Conservation (phyloP, 805 yeast genomes). For the Maudiozyma turicensis region DNA sequence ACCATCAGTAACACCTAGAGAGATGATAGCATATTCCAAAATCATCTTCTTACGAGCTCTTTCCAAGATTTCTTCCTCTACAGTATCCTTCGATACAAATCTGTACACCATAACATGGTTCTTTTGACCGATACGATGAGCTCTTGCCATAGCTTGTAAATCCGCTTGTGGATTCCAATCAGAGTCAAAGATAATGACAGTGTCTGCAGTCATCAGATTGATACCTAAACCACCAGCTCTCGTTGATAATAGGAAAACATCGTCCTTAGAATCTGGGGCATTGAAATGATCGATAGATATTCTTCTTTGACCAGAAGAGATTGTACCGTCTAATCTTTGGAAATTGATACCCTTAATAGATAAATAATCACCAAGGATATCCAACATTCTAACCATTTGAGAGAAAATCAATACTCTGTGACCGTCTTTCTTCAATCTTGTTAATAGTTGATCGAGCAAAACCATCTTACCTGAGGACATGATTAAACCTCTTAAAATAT, state of each 20-base stretch:
- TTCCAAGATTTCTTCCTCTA: conserved; percentile 94
- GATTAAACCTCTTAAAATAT: conserved; percentile 75
- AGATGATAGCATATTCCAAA: conserved; percentile 92
- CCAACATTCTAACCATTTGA: conserved; percentile 96
- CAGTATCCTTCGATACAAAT: conserved; percentile 96
- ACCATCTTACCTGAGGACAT: conserved; percentile 99
- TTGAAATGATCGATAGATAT: conserved; percentile 94
- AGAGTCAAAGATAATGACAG: conserved; percentile 93
- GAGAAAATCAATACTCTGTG: conserved; percentile 92
- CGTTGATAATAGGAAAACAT: conserved; percentile 80
- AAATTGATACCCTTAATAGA: conserved; percentile 78
- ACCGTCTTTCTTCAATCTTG: conserved; percentile 81
- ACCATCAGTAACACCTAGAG: conserved; percentile 85
- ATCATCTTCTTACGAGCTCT: conserved; percentile 97
- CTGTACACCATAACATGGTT: conserved; percentile 96
- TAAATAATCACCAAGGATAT: conserved; percentile 87
- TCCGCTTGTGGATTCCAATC: conserved; percentile 99
- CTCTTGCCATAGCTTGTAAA: conserved; percentile 98
- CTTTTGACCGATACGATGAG: conserved; percentile 98
- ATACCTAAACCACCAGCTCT: conserved; percentile 99
- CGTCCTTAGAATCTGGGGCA: conserved; percentile 86
- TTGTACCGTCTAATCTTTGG: conserved; percentile 94
- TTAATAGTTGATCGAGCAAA: conserved; percentile 75
- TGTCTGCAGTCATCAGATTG: conserved; percentile 97
- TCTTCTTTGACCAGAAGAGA: conserved; percentile 87